phyloP scores from a whole-genome alignment of 352 stramenopile species.

The Phytophthora aleatoria region DNA sequence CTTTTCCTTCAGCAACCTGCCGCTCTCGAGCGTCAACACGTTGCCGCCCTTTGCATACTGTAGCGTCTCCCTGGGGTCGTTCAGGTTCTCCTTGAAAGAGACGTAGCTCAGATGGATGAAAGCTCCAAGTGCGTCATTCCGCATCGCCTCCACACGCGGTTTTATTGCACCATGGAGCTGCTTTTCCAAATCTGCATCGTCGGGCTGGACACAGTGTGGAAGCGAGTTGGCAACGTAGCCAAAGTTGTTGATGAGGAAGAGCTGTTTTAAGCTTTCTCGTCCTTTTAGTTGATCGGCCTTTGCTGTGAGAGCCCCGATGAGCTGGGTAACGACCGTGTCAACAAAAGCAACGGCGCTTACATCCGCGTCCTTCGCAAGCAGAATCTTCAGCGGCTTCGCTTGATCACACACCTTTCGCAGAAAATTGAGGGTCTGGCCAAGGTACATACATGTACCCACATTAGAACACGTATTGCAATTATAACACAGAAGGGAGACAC shows the following conservation, averaged over 20 bases:
- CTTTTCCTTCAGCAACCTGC: slow-evolving; percentile 91
- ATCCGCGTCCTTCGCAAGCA: slow-evolving; percentile 64
- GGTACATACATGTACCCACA: background rate
- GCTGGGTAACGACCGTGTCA: slow-evolving; percentile 70
- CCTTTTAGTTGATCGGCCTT: slow-evolving; percentile 63
- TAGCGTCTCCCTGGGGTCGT: slow-evolving; percentile 85
- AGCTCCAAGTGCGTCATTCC: slow-evolving; percentile 78
- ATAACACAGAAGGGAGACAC: slow-evolving; percentile 11
- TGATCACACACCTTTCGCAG: slow-evolving; percentile 76
- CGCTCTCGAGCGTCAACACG: slow-evolving; percentile 90
- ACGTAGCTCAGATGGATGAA: slow-evolving; percentile 86
- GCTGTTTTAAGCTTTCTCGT: slow-evolving; percentile 59
- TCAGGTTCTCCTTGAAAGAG: slow-evolving; percentile 63
- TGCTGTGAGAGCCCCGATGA: slow-evolving; percentile 59
- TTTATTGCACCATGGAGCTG: slow-evolving; percentile 74
- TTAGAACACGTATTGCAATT: background rate
- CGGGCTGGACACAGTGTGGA: slow-evolving; percentile 41
- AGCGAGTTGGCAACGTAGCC: slow-evolving; percentile 90
- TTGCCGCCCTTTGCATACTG: slow-evolving; percentile 86
- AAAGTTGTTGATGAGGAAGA: slow-evolving; percentile 96
- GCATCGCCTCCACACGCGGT: slow-evolving; percentile 83
- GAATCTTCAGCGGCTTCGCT: slow-evolving; percentile 54
- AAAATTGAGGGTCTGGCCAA: slow-evolving; percentile 69
- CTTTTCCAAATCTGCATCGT: slow-evolving; percentile 53
- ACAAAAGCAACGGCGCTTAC: slow-evolving; percentile 56